phyloP scores from a whole-genome alignment of 805 yeast species.

The Ogataea methylovora region DNA sequence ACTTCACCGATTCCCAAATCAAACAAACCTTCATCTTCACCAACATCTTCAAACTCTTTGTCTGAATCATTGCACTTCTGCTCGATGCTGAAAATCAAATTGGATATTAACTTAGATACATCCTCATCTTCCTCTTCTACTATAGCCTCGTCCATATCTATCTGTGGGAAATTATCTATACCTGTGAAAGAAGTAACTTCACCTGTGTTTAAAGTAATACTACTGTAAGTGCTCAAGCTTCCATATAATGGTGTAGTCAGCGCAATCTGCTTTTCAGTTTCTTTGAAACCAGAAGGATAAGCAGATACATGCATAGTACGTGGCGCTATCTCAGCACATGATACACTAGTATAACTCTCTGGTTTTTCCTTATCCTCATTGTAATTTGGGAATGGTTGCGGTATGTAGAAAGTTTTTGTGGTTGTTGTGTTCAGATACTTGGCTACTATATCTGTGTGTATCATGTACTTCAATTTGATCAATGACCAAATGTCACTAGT shows the following conservation, averaged over 20 bases:
- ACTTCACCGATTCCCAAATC: constrained; percentile 14
- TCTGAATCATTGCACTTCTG: constrained; percentile 3
- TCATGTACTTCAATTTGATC: constrained; percentile 11
- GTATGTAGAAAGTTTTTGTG: constrained; percentile 2
- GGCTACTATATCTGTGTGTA: constrained; percentile 4
- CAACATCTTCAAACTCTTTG: neutral
- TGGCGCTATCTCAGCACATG: constrained; percentile 19
- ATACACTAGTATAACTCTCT: constrained; percentile 5
- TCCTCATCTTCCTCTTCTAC: constrained; percentile 17
- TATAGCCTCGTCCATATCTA: constrained; percentile 1
- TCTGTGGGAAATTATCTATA: neutral
- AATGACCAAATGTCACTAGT: constrained; percentile 16
- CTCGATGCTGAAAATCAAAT: too few relatives aligned
- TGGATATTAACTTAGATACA: too few relatives aligned
- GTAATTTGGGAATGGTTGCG: constrained; percentile 3
- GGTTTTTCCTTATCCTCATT: neutral
- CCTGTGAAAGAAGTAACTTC: constrained; percentile 1
- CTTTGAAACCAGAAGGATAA: too few relatives aligned
- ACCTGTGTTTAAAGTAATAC: constrained; percentile 6
- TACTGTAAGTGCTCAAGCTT: constrained; percentile 1
- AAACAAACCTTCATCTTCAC: too few relatives aligned
- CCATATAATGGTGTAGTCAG: constrained; percentile 3
- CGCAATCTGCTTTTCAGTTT: neutral
- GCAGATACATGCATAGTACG: constrained; percentile 11
- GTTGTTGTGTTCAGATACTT: neutral